Evolutionary conservation across 257 asterid species (phyloP), one percentile per base, ranked within the genome.

Genomic region (Thymus mandschuricus): DNA sequence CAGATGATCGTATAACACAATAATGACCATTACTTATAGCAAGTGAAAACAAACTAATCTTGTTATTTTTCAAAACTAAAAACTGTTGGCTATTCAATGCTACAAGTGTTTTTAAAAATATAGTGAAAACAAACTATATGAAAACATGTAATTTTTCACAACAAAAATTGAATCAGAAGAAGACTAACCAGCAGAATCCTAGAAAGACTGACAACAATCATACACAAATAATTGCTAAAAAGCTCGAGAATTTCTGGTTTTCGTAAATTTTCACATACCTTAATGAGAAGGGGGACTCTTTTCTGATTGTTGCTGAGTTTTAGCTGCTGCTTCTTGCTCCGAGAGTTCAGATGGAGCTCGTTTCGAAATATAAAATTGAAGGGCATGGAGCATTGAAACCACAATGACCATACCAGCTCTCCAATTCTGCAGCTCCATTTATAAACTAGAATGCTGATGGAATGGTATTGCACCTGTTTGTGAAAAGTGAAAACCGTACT

Each of bases 281-380:
- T 7, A 50, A 49, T 59, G 40, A 67, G 21, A 8, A 27, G 56
- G 61, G 55, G 46, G 48, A 10, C 21, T 38, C 61, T 65, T 13
- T 21, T 30, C 3, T 31, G 46, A 51, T 38, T 54, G 44, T 51
- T 40, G 21, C 21, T 21, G 21, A 50, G 55, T 57, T 41, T 41
- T 11, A 29, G 21, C 21, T 21, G 46, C 69, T 63, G 64, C 49
- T 29, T 57, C 73, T 74, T 66, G 8, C 61, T 45, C 34, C 71
- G 29, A 10, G 21, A 64, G 4, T 52, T 64, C 33, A 52, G 1
- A 40, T 29, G 12, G 35, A 27, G 13, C 45, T 66, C 52, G 21
- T 34, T 52, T 68, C 49, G 33, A 21, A 21, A 21, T 0, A 21
- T 21, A 21, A 21, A 21, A 21, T 21, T 21, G 21, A 21, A 21